Conservation (phyloP, 2,329 filamentous ascomycete genomes). For the Ceratocystis eucalypticola region DNA sequence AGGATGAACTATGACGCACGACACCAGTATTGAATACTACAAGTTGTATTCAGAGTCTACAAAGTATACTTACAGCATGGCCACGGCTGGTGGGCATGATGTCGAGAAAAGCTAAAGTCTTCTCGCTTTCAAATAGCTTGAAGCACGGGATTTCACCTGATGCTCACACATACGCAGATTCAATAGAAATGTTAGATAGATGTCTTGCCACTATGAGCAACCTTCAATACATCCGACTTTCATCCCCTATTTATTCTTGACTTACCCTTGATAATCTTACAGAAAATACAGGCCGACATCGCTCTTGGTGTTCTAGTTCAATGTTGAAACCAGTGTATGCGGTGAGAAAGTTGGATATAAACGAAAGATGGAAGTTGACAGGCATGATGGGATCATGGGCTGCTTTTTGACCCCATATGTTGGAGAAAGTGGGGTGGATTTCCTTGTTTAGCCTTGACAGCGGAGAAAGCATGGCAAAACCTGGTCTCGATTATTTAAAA, state of each 20-base stretch:
- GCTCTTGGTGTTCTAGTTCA: neutral
- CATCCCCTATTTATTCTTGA: neutral
- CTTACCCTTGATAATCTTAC: conserved; percentile 88
- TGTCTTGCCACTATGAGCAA: neutral
- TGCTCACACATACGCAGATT: neutral
- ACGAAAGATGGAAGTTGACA: no score
- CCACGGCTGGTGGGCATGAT: conserved; percentile 81
- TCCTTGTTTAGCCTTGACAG: no score
- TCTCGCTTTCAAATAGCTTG: conserved; percentile 91
- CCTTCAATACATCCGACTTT: neutral
- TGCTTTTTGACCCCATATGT: neutral
- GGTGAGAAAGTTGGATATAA: no score
- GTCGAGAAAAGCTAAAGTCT: conserved; percentile 89
- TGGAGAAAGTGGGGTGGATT: neutral
- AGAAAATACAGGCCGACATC: conserved; percentile 67
- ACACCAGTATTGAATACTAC: neutral
- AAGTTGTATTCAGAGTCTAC: neutral
- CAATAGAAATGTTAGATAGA: neutral
- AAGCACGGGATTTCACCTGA: conserved; percentile 88
- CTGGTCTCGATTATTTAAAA: no score
- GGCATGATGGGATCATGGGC: no score
- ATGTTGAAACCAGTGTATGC: no score
- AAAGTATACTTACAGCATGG: conserved; percentile 57
- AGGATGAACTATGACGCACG: neutral
- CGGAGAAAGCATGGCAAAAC: no score